Percentiles rank a stretch among this genome's conserved stretches.
Evolutionary conservation across 2,329 filamentous ascomycete genomes (phyloP).

Genomic region (Furcasterigmium sp.): DNA sequence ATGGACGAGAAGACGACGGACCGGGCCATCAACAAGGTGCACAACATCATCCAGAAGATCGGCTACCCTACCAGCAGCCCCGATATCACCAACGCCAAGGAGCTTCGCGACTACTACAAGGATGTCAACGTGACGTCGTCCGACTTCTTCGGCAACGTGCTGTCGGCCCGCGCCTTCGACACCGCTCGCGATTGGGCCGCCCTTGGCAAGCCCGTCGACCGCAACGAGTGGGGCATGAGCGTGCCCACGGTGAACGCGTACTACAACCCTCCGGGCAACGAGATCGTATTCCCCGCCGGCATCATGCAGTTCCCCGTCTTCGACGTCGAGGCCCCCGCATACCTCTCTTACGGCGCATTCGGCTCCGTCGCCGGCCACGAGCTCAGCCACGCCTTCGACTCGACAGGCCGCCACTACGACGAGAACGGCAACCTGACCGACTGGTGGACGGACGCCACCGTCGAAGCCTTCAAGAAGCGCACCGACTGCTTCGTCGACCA

Average conservation of each 20-base stretch:
- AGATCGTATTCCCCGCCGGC: constrained; percentile 64
- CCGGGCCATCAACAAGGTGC: constrained; percentile 58
- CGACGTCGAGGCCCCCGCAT: constrained; percentile 55
- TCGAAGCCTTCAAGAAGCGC: constrained; percentile 51
- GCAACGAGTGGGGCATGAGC: constrained; percentile 55
- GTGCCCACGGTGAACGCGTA: constrained; percentile 61
- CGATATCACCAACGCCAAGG: constrained; percentile 52
- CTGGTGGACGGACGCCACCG: constrained; percentile 61
- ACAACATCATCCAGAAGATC: constrained; percentile 64
- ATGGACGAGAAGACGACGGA: constrained; percentile 57
- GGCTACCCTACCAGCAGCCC: constrained; percentile 61
- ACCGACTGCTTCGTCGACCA: constrained; percentile 65
- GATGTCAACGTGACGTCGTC: constrained; percentile 42
- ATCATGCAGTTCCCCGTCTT: constrained; percentile 67
- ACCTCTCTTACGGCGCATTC: constrained; percentile 65
- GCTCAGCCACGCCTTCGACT: constrained; percentile 66
- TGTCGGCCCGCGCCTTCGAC: constrained; percentile 44
- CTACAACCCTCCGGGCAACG: constrained; percentile 59
- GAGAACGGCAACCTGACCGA: constrained; percentile 58
- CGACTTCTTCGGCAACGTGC: constrained; percentile 52
- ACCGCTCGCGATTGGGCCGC: constrained; percentile 48
- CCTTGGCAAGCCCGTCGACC: constrained; percentile 55
- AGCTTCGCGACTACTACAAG: constrained; percentile 52
- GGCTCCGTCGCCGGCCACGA: constrained; percentile 65
- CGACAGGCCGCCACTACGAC: constrained; percentile 59